Percentiles rank a stretch among this genome's conserved stretches.
These are phyloP conservation scores for Spizellomyces punctatus DNA, from an alignment of 192 early-diverging fungal species.

Conservation along the genomic window DNA sequence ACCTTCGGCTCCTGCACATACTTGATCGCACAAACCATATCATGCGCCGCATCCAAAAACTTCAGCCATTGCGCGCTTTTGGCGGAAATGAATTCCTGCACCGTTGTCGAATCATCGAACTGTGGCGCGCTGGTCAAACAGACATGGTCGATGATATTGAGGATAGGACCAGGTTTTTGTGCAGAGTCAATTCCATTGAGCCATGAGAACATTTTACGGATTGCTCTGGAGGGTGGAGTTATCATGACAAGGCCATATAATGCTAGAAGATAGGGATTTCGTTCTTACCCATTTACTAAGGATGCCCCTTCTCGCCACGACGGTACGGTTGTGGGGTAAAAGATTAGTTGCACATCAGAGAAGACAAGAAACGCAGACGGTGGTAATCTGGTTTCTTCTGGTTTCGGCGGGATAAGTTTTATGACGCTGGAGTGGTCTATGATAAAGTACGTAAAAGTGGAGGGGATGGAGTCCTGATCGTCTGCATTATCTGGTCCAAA, in stretches of 20 bases:
- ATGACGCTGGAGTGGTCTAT: neutral
- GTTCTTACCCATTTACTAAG: neutral
- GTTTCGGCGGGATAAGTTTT: slow-evolving; percentile 2
- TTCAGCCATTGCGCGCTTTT: neutral
- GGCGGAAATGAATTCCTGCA: neutral
- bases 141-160: neutral
- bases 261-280: too few relatives aligned
- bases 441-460: neutral
- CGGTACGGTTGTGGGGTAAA: neutral
- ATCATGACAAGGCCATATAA: too few relatives aligned
- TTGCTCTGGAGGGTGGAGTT: neutral
- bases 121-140: neutral
- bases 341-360: slow-evolving; percentile 4
- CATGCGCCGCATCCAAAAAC: slow-evolving; percentile 2
- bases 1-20: neutral
- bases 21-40: neutral
- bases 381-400: neutral
- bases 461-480: too few relatives aligned
- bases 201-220: neutral
- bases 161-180: neutral
- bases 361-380: neutral
- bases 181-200: neutral
- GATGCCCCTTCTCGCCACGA: neutral
- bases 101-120: neutral
- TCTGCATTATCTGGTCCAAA: too few relatives aligned